Percentiles rank a stretch among this genome's conserved stretches.
phyloP scores from a whole-genome alignment of 2,329 filamentous ascomycete genomes.

The Coniella lustricola region DNA sequence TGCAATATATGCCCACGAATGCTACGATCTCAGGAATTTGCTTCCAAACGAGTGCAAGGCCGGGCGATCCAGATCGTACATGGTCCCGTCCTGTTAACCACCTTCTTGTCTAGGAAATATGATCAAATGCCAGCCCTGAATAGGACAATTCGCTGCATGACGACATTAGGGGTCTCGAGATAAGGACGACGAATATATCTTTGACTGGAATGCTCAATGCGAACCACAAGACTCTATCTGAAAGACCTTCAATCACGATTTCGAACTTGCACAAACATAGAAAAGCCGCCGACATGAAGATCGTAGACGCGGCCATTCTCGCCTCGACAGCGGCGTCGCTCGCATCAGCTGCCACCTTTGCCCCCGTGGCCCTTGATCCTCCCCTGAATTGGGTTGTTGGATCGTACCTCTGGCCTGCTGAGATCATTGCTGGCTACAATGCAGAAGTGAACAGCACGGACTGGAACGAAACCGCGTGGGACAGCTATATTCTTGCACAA shows the following conservation, averaged over 20 bases:
- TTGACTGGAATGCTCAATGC: background rate
- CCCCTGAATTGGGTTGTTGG: constrained; percentile 13
- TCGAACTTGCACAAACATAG: too few relatives aligned
- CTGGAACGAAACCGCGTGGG: constrained; percentile 7
- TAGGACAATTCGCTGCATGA: too few relatives aligned
- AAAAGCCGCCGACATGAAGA: constrained; percentile 7
- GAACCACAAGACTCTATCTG: too few relatives aligned
- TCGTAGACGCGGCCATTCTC: background rate
- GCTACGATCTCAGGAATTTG: too few relatives aligned
- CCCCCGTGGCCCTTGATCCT: constrained; percentile 8
- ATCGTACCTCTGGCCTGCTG: constrained; percentile 5
- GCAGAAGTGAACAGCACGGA: background rate
- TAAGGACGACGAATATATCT: background rate
- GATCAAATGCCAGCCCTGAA: too few relatives aligned
- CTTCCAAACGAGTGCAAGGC: background rate
- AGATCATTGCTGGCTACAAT: constrained; percentile 14
- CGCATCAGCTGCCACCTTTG: constrained; percentile 8
- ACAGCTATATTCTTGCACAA: constrained; percentile 4
- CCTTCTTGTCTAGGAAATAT: constrained; percentile 11
- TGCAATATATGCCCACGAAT: too few relatives aligned
- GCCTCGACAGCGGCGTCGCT: constrained; percentile 1
- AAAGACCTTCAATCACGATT: too few relatives aligned
- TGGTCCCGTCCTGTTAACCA: constrained; percentile 1
- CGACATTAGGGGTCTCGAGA: too few relatives aligned
- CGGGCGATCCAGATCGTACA: background rate